phyloP scores from a whole-genome alignment of 2,329 filamentous ascomycete genomes.

The Clonostachys rhizophaga region DNA sequence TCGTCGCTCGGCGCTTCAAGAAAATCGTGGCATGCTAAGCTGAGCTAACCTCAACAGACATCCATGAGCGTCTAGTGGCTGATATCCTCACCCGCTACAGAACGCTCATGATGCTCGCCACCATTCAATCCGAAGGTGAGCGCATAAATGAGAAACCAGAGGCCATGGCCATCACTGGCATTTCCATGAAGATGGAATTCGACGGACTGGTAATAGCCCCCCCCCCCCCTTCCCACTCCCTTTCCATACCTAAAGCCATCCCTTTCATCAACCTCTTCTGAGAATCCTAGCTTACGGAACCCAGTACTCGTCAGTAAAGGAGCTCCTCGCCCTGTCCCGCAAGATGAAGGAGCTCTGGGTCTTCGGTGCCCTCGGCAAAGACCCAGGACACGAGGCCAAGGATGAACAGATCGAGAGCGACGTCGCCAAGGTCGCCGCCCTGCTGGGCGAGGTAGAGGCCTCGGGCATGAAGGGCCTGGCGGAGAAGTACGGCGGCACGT shows the following conservation, averaged over 20 bases:
- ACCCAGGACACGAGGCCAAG: constrained; percentile 24
- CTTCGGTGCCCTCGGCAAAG: constrained; percentile 32
- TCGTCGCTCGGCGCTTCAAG: neutral
- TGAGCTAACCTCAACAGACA: constrained; percentile 19
- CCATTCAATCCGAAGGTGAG: constrained; percentile 32
- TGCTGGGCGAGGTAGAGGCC: constrained; percentile 27
- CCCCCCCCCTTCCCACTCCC: no score
- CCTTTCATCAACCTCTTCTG: neutral
- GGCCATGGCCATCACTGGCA: constrained; percentile 32
- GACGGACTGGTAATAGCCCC: constrained; percentile 27
- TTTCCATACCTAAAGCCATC: neutral
- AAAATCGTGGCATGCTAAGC: neutral
- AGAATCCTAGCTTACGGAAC: neutral
- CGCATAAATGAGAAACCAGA: constrained; percentile 31
- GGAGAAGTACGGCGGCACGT: constrained; percentile 25
- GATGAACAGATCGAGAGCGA: constrained; percentile 28
- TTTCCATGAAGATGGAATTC: constrained; percentile 40
- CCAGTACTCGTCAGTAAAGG: constrained; percentile 36
- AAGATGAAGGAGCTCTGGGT: constrained; percentile 41
- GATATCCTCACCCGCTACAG: constrained; percentile 37
- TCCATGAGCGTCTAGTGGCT: constrained; percentile 37
- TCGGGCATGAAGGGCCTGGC: constrained; percentile 25
- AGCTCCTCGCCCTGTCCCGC: constrained; percentile 35
- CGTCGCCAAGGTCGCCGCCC: constrained; percentile 22
- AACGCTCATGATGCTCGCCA: constrained; percentile 35